A percentile compares a stretch with the other conserved stretches of the same genome.
Conservation (phyloP, 768 basidiomycete species). For the Rubroboletus pulcherrimus region DNA sequence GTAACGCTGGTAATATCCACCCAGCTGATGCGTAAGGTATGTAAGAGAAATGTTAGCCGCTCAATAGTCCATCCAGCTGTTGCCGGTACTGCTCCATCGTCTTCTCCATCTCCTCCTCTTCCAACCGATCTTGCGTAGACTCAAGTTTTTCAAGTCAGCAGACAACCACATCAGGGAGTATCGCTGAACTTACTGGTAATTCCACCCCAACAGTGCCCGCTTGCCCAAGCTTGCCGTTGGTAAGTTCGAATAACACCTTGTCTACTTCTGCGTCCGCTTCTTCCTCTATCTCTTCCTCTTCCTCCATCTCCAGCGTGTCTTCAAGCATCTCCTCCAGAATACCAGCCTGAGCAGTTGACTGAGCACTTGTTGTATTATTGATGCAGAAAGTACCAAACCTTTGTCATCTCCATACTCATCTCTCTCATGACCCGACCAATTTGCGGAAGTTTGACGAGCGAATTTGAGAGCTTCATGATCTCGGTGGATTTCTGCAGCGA, state of each 20-base stretch:
- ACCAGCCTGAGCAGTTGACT: conserved; percentile 63
- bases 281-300: conserved; percentile 92
- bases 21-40: conserved; percentile 14
- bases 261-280: conserved; percentile 98
- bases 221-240: conserved; percentile 92
- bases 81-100: conserved; percentile 90
- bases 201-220: conserved; percentile 69
- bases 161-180: neutral
- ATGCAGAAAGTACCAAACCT: conserved; percentile 49
- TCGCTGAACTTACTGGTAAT: conserved; percentile 59
- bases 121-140: conserved; percentile 56
- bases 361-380: neutral
- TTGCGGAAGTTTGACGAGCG: conserved; percentile 87
- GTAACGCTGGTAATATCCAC: neutral
- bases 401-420: conserved; percentile 99
- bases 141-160: conserved; percentile 26
- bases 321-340: conserved; percentile 99
- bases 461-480: conserved; percentile 98
- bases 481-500: conserved; percentile 96
- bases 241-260: conserved; percentile 92
- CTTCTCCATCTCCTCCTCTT: conserved; percentile 81
- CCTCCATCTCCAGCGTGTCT: conserved; percentile 86
- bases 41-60: conserved; percentile 28
- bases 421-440: conserved; percentile 91
- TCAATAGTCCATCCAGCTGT: conserved; percentile 84